These are phyloP conservation scores for Penicillium malachiteum DNA, from an alignment of 495 filamentous ascomycete genomes.

Conservation along the genomic window DNA sequence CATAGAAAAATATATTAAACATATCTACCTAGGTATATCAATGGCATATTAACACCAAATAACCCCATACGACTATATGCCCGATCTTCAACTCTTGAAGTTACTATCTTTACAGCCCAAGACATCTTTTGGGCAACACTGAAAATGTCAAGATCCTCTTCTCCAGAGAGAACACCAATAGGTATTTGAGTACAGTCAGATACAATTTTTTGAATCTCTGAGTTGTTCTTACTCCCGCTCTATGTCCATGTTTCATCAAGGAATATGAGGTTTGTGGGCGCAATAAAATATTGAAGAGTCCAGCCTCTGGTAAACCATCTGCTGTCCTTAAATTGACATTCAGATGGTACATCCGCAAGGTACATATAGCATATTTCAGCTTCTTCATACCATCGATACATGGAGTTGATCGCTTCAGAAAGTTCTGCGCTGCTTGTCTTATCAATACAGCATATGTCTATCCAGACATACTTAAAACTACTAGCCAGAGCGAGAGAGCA, in stretches of 20 bases:
- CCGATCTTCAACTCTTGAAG: not conserved
- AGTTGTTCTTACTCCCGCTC: not conserved
- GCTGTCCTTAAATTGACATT: not conserved
- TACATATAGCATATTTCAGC: not conserved
- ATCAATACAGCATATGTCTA: not conserved
- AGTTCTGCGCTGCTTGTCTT: not conserved
- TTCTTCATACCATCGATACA: not conserved
- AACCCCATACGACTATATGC: not conserved
- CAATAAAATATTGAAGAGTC: not conserved
- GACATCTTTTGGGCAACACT: not conserved
- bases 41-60: not conserved
- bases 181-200: not conserved
- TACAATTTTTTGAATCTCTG: not conserved
- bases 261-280: not conserved
- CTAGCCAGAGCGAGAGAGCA: too few relatives aligned
- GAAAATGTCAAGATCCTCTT: too few relatives aligned
- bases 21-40: too few relatives aligned
- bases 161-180: not conserved
- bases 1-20: too few relatives aligned
- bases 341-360: not conserved
- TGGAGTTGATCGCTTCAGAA: not conserved
- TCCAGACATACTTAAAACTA: not conserved
- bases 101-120: not conserved
- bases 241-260: not conserved
- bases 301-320: not conserved